Base-by-base conservation (phyloP, 2,329 filamentous ascomycete genomes). In the Aspergillus costaricaensis region DNA sequence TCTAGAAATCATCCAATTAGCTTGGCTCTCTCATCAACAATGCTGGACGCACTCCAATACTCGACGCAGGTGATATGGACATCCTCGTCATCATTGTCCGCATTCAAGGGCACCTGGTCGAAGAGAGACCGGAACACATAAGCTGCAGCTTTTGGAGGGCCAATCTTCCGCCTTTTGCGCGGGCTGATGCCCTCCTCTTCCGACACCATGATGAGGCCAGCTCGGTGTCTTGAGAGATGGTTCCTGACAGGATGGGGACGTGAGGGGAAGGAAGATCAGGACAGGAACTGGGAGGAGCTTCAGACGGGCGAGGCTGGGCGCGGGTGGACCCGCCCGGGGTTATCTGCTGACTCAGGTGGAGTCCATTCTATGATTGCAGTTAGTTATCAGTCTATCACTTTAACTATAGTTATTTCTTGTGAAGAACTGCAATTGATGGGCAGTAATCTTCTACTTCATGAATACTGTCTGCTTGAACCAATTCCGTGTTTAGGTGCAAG, bases 61-160 rank as follows among this genome's bases (percentile, higher is more conserved):
- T 88, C 85, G 58, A 87, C 85, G 68, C 82, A 86, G 43, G 85
- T 88, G 65, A 88, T 87, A 70, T 82, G 79, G 59, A 83, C 81
- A 63, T 81, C 73, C 47, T 74, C 66, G 58, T 72, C 72, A 57
- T 65, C 65, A 25, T 76, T 74, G 55, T 81, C 79, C 8, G 72
- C 70, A 23, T 70, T 67, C 55, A 81, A 71, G 9, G 79, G 78
- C 47, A 81, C 74, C 47, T 78, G 66, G 48, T 79, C 72, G 57
- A 81, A 73, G 25, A 81, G 70, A 15, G 72, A 68, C 58, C 75
- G 72, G 36, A 81, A 73, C 36, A 81, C 73, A 68, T 81, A 81
- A 10, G 79, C 77, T 50, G 76, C 70, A 39, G 77, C 79, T 61
- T 77, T 76, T 21, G 75, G 76, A 63, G 74, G 72, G 63, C 70